Conservation (phyloP, 495 filamentous ascomycete species). For the Aspergillus olivimuriae region DNA sequence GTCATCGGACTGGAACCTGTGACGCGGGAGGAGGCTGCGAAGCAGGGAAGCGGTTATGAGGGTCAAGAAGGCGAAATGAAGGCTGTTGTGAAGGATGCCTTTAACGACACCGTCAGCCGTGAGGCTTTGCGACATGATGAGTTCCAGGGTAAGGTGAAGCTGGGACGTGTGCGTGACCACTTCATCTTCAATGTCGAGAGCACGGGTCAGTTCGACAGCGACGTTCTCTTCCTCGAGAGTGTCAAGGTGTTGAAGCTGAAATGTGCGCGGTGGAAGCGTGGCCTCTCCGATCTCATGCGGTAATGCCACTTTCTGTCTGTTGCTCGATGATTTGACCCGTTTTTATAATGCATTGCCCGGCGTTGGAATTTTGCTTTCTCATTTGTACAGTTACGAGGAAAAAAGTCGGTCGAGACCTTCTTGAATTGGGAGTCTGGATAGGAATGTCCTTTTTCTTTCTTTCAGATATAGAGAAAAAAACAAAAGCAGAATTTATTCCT, state of each 20-base stretch:
- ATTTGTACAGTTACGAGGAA: slow-evolving; percentile 38
- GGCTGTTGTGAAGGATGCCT: slow-evolving; percentile 76
- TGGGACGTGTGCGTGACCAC: slow-evolving; percentile 85
- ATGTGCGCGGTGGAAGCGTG: slow-evolving; percentile 56
- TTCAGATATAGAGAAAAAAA: slow-evolving; percentile 19
- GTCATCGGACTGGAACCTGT: slow-evolving; percentile 78
- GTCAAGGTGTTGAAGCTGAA: slow-evolving; percentile 81
- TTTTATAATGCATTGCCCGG: slow-evolving; percentile 41
- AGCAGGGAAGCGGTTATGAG: slow-evolving; percentile 59
- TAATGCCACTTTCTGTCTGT: slow-evolving; percentile 21
- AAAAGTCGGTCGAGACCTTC: slow-evolving; percentile 34
- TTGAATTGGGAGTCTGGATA: slow-evolving; percentile 34
- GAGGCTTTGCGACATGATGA: slow-evolving; percentile 89
- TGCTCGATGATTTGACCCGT: slow-evolving; percentile 11
- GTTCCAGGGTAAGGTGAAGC: slow-evolving; percentile 90
- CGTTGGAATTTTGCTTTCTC: slow-evolving; percentile 34
- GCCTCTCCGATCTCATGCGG: slow-evolving; percentile 49
- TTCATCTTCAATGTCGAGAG: slow-evolving; percentile 97
- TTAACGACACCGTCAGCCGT: slow-evolving; percentile 86
- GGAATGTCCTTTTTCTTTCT: slow-evolving; percentile 12
- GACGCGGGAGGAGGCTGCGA: slow-evolving; percentile 55
- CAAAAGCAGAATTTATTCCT: slow-evolving; percentile 25
- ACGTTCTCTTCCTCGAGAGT: slow-evolving; percentile 82
- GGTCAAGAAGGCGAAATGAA: slow-evolving; percentile 68
- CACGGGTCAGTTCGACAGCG: slow-evolving; percentile 86